These are phyloP conservation scores for Blastocystis sp. DNA, from an alignment of 352 stramenopile species.

Conservation along the genomic window DNA sequence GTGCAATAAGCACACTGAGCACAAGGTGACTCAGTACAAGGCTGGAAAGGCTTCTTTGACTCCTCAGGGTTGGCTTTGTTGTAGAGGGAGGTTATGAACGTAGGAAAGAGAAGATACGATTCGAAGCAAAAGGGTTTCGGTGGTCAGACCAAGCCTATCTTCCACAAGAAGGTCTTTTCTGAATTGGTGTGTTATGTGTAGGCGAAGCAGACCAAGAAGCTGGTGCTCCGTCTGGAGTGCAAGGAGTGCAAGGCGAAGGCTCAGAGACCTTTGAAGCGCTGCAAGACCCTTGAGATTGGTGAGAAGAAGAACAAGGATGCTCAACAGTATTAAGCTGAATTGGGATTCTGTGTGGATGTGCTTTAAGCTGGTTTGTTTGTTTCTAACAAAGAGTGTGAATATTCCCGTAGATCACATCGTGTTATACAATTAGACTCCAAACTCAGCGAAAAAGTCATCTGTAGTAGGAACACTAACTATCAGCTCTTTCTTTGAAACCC, in stretches of 20 bases:
- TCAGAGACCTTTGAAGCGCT: constrained; percentile 94
- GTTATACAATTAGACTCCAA: constrained; percentile 17
- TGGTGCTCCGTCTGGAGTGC: no score
- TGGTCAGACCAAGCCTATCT: no score
- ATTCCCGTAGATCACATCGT: no score
- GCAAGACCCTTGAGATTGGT: constrained; percentile 98
- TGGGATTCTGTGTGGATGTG: background rate
- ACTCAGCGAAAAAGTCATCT: constrained; percentile 26
- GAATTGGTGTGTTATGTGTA: no score
- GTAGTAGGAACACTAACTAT: background rate
- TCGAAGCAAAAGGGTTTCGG: no score
- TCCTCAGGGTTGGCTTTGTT: constrained; percentile 94
- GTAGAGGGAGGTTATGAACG: constrained; percentile 86
- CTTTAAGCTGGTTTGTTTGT: background rate
- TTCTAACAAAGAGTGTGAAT: background rate
- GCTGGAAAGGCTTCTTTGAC: constrained; percentile 97
- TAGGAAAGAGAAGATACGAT: no score
- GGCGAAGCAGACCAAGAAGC: no score
- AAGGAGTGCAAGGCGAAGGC: constrained; percentile 99
- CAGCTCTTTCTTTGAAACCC: background rate
- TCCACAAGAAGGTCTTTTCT: no score
- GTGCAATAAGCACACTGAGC: constrained; percentile 93
- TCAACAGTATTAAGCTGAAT: background rate
- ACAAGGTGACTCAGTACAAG: constrained; percentile 99
- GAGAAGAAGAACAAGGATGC: constrained; percentile 83